Base-by-base conservation (phyloP, 208 protist genomes). In the Leishmania martiniquensis region DNA sequence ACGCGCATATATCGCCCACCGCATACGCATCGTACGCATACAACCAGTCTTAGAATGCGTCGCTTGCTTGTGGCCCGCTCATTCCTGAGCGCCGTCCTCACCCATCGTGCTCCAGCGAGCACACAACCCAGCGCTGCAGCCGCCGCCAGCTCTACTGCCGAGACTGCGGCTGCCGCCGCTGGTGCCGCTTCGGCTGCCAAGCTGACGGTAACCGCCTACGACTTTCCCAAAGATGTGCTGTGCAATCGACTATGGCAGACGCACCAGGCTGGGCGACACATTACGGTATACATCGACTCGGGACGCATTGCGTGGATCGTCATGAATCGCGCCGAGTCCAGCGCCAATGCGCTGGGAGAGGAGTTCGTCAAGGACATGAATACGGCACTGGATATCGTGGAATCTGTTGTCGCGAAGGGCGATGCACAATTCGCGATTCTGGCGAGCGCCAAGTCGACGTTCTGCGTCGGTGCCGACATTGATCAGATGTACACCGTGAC, bases 391-490 rank as follows among this genome's bases (percentile, higher is more conserved):
- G 85, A 91, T 65, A 84, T 90, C 37, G 87, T 92, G 37, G 90
- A 93, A 76, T 88, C 88, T 37, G 84, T 94, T 39, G 87, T 94
- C 15, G 86, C 75, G 17, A 84, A 87, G 51, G 78, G 83, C 13
- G 88, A 86, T 55, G 85, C 84, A 15, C 87, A 91, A 80, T 86
- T 91, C 45, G 88, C 83, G 62, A 89, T 96, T 44, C 77, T 96
- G 47, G 81, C 92, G 29, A 91, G 84, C 69, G 89, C 90, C 71
- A 96, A 96, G 83, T 88, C 88, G 10, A 89, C 84, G 67, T 96
- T 94, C 82, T 96, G 92, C 72, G 92, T 96, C 7, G 92, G 92
- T 13, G 92, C 92, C 2, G 92, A 96, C 65, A 82, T 96, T 80
- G 87, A 91, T 34, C 87, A 93, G 69, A 87, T 96, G 80, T 96